These are phyloP conservation scores for Echria macrotheca DNA, from an alignment of 495 filamentous ascomycete genomes.

Conservation along the genomic window DNA sequence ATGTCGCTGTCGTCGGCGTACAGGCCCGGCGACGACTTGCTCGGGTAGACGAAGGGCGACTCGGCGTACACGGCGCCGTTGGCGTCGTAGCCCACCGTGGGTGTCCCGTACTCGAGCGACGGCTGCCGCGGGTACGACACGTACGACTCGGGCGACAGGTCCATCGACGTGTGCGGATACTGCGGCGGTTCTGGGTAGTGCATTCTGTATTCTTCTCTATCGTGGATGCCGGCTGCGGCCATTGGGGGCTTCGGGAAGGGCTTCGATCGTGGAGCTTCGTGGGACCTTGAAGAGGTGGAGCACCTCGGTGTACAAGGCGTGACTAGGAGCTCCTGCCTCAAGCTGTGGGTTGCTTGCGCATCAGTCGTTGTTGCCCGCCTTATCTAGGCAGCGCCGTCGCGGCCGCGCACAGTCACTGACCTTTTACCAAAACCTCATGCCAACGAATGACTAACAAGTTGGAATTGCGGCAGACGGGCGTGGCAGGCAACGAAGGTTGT, in stretches of 20 bases:
- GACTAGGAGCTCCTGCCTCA: constrained; percentile 16
- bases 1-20: constrained; percentile 43
- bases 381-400: constrained; percentile 9
- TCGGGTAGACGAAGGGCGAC: constrained; percentile 31
- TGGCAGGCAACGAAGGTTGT: not conserved
- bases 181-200: constrained; percentile 41
- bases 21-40: constrained; percentile 34
- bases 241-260: constrained; percentile 2
- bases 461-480: not conserved
- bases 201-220: constrained; percentile 34
- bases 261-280: not conserved
- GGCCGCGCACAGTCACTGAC: constrained; percentile 7
- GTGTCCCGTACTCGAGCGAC: constrained; percentile 34
- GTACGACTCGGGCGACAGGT: constrained; percentile 37
- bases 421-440: constrained; percentile 18
- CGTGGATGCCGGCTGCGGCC: constrained; percentile 19
- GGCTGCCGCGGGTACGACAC: constrained; percentile 33
- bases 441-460: constrained; percentile 2
- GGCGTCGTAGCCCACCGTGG: constrained; percentile 34
- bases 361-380: constrained; percentile 18
- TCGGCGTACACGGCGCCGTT: constrained; percentile 32
- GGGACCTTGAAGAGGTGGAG: constrained; percentile 6
- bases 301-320: constrained; percentile 4
- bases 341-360: constrained; percentile 10
- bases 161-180: constrained; percentile 33